These are phyloP conservation scores for Talaromyces stipitatus DNA, from an alignment of 495 filamentous ascomycete genomes.

Conservation along the genomic window DNA sequence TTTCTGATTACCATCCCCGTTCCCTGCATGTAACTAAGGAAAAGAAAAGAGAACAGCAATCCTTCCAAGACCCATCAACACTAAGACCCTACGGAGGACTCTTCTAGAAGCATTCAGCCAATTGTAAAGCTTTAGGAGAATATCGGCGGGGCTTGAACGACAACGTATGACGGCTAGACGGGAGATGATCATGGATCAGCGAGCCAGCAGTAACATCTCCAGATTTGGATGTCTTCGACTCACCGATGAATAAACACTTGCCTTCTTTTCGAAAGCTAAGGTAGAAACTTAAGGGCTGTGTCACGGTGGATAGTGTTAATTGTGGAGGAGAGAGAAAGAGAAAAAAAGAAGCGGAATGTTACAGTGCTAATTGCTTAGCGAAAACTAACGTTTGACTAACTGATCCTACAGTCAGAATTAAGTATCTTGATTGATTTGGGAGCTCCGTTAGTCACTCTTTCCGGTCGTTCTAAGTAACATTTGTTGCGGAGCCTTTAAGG, in stretches of 20 bases:
- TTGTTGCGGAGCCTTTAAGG: not conserved
- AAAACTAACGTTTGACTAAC: not conserved
- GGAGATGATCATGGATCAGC: not conserved
- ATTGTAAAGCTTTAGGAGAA: not conserved
- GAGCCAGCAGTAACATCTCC: not conserved
- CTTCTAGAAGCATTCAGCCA: not conserved
- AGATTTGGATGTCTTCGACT: not conserved
- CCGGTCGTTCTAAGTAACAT: not conserved
- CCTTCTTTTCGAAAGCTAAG: not conserved
- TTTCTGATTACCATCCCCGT: not conserved
- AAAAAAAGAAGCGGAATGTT: not conserved
- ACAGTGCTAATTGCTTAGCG: not conserved
- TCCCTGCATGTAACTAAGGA: not conserved
- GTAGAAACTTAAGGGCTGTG: not conserved
- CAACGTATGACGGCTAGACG: not conserved
- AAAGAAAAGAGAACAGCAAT: not conserved
- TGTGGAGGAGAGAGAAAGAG: not conserved
- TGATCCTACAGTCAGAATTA: not conserved
- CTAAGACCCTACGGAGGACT: not conserved
- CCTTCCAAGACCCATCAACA: not conserved
- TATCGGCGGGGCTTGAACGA: not conserved
- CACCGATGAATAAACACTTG: not conserved
- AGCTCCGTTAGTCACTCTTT: not conserved
- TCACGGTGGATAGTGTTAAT: not conserved
- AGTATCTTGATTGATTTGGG: not conserved